Evolutionary conservation across 1,284 basidiomycete genomes (phyloP).

Genomic region (Neolentinus lepideus): DNA sequence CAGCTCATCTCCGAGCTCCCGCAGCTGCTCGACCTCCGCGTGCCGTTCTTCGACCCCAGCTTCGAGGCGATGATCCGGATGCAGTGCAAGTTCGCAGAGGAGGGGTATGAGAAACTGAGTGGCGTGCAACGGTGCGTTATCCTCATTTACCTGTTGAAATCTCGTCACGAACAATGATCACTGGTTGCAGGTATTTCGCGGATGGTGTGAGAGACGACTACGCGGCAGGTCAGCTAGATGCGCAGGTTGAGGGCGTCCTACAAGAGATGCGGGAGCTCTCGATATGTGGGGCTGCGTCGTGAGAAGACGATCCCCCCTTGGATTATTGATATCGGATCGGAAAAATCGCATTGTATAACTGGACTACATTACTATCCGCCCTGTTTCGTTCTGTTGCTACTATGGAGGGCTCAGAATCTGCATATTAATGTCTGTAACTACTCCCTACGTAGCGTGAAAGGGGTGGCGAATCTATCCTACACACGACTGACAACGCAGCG

Average conservation of each 20-base stretch:
- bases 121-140: constrained; percentile 78
- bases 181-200: constrained; percentile 66
- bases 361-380: too few species aligned
- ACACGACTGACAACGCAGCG: neutral
- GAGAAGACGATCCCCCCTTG: constrained; percentile 14
- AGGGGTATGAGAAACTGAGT: constrained; percentile 96
- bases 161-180: too few species aligned
- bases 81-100: constrained; percentile 95
- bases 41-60: constrained; percentile 97
- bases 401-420: too few species aligned
- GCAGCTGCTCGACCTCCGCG: constrained; percentile 87
- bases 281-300: constrained; percentile 63
- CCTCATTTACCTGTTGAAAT: neutral
- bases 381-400: too few species aligned
- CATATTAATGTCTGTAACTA: neutral
- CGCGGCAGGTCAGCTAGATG: constrained; percentile 92
- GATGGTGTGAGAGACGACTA: constrained; percentile 94
- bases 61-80: constrained; percentile 99
- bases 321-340: neutral
- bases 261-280: constrained; percentile 96
- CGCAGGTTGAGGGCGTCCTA: constrained; percentile 89
- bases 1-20: constrained; percentile 91
- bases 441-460: too few species aligned
- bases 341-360: too few species aligned
- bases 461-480: too few species aligned